These are phyloP conservation scores for Trypanosoma vivax DNA, from an alignment of 208 protist genomes.

Conservation along the genomic window DNA sequence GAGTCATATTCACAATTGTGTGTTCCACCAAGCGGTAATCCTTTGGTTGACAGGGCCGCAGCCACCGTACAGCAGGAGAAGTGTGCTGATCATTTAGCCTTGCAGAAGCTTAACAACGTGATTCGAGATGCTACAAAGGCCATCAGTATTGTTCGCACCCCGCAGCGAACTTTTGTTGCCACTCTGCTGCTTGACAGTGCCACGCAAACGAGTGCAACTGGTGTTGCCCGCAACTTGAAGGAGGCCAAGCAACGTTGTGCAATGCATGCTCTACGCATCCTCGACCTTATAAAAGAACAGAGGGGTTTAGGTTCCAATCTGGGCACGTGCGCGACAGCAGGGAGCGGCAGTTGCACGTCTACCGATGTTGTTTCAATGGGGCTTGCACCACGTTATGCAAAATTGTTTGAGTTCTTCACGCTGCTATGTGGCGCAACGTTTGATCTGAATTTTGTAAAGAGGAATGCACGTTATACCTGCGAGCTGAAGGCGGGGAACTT, in stretches of 20 bases:
- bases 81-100: constrained; percentile 6
- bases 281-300: constrained; percentile 22
- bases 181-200: constrained; percentile 39
- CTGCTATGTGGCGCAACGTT: constrained; percentile 30
- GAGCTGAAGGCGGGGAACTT: constrained; percentile 33
- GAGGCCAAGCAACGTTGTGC: constrained; percentile 55
- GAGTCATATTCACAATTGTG: constrained; percentile 19
- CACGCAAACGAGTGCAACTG: constrained; percentile 33
- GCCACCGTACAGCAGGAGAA: constrained; percentile 23
- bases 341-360: constrained; percentile 19
- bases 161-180: constrained; percentile 29
- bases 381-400: constrained; percentile 32
- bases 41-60: constrained; percentile 43
- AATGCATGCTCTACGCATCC: constrained; percentile 47
- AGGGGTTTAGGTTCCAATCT: background rate
- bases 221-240: constrained; percentile 35
- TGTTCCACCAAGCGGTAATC: constrained; percentile 35
- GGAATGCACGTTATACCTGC: constrained; percentile 33
- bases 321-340: background rate
- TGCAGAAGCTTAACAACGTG: constrained; percentile 44
- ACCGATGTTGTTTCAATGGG: constrained; percentile 26
- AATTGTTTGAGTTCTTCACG: constrained; percentile 34
- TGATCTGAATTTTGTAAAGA: constrained; percentile 23
- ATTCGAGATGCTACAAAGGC: constrained; percentile 23
- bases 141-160: constrained; percentile 26